These are phyloP conservation scores for Pilasporangium apinafurcum DNA, from an alignment of 352 stramenopile genomes.

Conservation along the genomic window DNA sequence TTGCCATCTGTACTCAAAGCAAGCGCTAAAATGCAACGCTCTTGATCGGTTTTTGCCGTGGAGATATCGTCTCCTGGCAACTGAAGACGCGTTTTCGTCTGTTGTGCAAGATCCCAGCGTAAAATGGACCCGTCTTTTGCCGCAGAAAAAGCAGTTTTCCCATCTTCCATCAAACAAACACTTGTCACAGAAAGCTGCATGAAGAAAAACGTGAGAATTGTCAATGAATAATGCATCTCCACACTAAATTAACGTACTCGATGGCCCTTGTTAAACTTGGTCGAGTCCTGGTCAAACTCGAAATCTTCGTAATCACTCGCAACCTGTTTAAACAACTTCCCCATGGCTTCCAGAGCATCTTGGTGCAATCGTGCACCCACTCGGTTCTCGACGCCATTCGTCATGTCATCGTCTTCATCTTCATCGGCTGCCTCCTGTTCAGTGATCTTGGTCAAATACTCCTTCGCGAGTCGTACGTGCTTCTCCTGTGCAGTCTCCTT, in stretches of 20 bases:
- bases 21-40: slow-evolving; percentile 78
- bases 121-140: slow-evolving; percentile 92
- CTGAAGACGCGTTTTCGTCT: slow-evolving; percentile 64
- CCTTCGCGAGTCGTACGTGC: slow-evolving; percentile 83
- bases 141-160: slow-evolving; percentile 86
- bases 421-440: slow-evolving; percentile 46
- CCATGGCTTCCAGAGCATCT: slow-evolving; percentile 79
- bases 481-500: slow-evolving; percentile 87
- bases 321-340: slow-evolving; percentile 86
- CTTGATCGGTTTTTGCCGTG: slow-evolving; percentile 64
- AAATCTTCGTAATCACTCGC: slow-evolving; percentile 70
- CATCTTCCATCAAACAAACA: slow-evolving; percentile 85
- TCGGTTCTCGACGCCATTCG: slow-evolving; percentile 50
- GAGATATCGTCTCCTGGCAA: slow-evolving; percentile 59
- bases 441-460: slow-evolving; percentile 83
- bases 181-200: slow-evolving; percentile 77
- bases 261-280: slow-evolving; percentile 69
- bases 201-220: slow-evolving; percentile 10
- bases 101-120: slow-evolving; percentile 81
- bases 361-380: slow-evolving; percentile 76
- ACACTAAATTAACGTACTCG: slow-evolving; percentile 12
- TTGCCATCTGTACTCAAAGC: slow-evolving; percentile 89
- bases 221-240: too few relatives aligned
- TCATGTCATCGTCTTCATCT: slow-evolving; percentile 32
- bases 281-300: slow-evolving; percentile 78